Evolutionary conservation across 2,329 filamentous ascomycete species (phyloP), one percentile per base, ranked within the genome.

Genomic region (Orbilia oligospora): DNA sequence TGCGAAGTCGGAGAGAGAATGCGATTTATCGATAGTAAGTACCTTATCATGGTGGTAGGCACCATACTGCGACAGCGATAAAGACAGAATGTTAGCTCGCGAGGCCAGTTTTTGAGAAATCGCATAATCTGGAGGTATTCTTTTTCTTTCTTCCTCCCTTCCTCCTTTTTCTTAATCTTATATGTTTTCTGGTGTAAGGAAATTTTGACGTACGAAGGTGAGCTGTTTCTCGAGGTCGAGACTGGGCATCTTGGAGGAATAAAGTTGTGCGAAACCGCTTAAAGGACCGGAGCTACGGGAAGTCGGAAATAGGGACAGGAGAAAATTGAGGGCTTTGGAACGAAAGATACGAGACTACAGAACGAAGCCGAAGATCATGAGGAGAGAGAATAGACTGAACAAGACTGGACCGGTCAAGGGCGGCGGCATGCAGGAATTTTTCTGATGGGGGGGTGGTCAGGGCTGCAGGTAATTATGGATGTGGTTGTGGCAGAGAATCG

Each of bases 211-310:
- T 89, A 96, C 93, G 86, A 94, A 94, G 85, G 89, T 90, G 82
- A 96, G 87, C 83, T 95, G 93, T 84, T 90, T 92, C 86, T 96
- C 93, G 66, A 96, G 88, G 83, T 94, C 91, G 83, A 96, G 88
- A 58, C 80, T 71, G n/a, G 70, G 80, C 80, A 82, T 82, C 10
- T 71, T 81, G 55, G 58, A n/a, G 33, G 38, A 41, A 3, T 41
- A 14, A 41, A 41, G 38, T 49, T 46, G 22, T 58, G 69, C 33
- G 48, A 33, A 61, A 46, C 33, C 38, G 49, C 27, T 61, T 66
- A 58, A 30, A 48, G 10, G 2, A 65, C 44, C 30, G 46, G 48
- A 71, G 69, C 48, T 72, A 48, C 48, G 58, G 49, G 44, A 51
- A 20, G 27, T 36, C 24, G 33, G 44, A 22, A 48, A 65, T 49